Evolutionary conservation across 495 filamentous ascomycete genomes (phyloP).

Genomic region (Trichoderma virens): DNA sequence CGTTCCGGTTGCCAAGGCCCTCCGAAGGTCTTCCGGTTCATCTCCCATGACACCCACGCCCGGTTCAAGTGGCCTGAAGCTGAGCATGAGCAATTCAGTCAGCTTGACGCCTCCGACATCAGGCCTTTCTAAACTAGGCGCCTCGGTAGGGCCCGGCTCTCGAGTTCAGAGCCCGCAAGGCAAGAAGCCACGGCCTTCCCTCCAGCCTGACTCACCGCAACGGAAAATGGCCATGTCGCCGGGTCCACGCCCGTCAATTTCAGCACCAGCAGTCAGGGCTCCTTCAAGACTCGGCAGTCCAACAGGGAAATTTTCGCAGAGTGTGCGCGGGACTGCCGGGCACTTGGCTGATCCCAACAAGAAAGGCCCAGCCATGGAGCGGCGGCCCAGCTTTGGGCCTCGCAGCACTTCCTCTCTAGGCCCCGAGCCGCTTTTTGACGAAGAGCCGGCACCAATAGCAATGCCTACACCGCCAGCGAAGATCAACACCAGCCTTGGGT

Average conservation of each 20-base stretch:
- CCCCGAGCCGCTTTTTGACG: constrained; percentile 35
- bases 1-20: constrained; percentile 77
- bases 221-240: constrained; percentile 54
- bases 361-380: constrained; percentile 30
- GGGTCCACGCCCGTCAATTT: constrained; percentile 44
- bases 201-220: constrained; percentile 79
- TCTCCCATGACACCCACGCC: constrained; percentile 62
- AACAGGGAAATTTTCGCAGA: constrained; percentile 57
- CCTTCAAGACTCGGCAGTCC: constrained; percentile 56
- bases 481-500: constrained; percentile 41
- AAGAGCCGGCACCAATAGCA: constrained; percentile 52
- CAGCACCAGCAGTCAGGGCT: constrained; percentile 37
- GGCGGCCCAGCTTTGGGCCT: constrained; percentile 44
- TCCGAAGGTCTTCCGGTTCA: constrained; percentile 56
- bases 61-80: constrained; percentile 43
- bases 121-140: constrained; percentile 63
- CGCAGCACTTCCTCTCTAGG: constrained; percentile 48
- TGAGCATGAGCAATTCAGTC: constrained; percentile 40
- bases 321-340: constrained; percentile 44
- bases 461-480: constrained; percentile 36
- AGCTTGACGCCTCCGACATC: constrained; percentile 60
- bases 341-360: constrained; percentile 48
- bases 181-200: constrained; percentile 62
- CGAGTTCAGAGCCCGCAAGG: constrained; percentile 61
- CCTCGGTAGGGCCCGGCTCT: constrained; percentile 69